Conservation (phyloP, 768 basidiomycete species). For the Butyriboletus loyo region DNA sequence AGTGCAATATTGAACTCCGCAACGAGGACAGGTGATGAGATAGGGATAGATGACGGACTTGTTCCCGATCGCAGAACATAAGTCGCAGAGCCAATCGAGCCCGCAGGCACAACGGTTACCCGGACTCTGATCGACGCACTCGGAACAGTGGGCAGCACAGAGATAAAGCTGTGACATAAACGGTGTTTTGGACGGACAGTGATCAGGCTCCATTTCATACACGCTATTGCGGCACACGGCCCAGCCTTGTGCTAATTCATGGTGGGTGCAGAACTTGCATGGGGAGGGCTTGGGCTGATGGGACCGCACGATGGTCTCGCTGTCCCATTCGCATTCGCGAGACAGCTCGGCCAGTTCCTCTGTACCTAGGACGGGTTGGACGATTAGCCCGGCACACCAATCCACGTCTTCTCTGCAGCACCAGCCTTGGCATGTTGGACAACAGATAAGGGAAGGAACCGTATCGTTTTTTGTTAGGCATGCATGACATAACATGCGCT, state of each 20-base stretch:
- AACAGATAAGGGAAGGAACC: slow-evolving; percentile 5
- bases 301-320: slow-evolving; percentile 8
- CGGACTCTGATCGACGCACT: background rate
- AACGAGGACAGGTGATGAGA: slow-evolving; percentile 14
- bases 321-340: slow-evolving; percentile 2
- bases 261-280: slow-evolving; percentile 1
- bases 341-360: slow-evolving; percentile 2
- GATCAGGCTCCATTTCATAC: background rate
- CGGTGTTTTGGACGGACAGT: slow-evolving; percentile 10
- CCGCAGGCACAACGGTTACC: slow-evolving; percentile 3
- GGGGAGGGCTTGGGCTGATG: slow-evolving; percentile 12
- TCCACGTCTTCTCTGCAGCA: slow-evolving; percentile 10
- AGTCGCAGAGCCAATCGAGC: background rate
- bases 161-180: background rate
- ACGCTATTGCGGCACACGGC: background rate
- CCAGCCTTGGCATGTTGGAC: slow-evolving; percentile 5
- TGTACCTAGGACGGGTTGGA: slow-evolving; percentile 6
- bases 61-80: background rate
- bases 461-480: slow-evolving; percentile 2
- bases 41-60: background rate
- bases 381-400: slow-evolving; percentile 17
- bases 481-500: background rate
- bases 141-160: slow-evolving; percentile 1
- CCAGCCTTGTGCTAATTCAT: background rate
- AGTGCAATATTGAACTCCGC: slow-evolving; percentile 9